phyloP scores from a whole-genome alignment of 2,329 filamentous ascomycete species.

The Hymenoscyphus fraxineus region DNA sequence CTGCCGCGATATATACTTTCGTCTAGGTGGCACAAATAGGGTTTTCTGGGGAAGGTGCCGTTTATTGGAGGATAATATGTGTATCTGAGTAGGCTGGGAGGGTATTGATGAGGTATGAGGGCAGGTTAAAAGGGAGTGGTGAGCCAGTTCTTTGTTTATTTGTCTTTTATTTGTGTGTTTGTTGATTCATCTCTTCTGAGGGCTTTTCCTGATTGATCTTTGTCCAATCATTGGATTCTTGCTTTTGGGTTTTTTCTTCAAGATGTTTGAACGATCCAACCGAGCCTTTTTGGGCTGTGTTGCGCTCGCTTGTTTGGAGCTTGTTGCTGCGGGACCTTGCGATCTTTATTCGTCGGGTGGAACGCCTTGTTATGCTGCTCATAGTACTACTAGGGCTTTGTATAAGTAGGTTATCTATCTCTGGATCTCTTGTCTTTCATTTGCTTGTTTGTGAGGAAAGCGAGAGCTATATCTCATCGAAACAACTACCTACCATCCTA shows the following conservation, averaged over 20 bases:
- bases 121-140: background rate
- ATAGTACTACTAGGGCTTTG: constrained; percentile 61
- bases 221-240: too few relatives aligned
- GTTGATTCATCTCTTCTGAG: constrained; percentile 31
- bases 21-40: too few relatives aligned
- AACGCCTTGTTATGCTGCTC: constrained; percentile 61
- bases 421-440: too few relatives aligned
- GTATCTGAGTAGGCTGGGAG: background rate
- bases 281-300: constrained; percentile 17
- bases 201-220: constrained; percentile 29
- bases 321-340: constrained; percentile 53
- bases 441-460: too few relatives aligned
- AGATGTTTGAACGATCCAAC: too few relatives aligned
- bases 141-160: background rate
- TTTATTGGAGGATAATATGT: too few relatives aligned
- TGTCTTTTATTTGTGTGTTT: background rate
- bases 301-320: background rate
- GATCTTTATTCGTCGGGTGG: constrained; percentile 57
- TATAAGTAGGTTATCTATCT: constrained; percentile 36
- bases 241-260: too few relatives aligned
- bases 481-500: too few relatives aligned
- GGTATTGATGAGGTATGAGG: background rate
- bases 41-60: too few relatives aligned
- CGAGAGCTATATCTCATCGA: too few relatives aligned
- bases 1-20: too few relatives aligned